Evolutionary conservation across 2,329 filamentous ascomycete species (phyloP), one percentile per base, ranked within the genome.

Genomic region (Teratosphaeria epicoccoides): DNA sequence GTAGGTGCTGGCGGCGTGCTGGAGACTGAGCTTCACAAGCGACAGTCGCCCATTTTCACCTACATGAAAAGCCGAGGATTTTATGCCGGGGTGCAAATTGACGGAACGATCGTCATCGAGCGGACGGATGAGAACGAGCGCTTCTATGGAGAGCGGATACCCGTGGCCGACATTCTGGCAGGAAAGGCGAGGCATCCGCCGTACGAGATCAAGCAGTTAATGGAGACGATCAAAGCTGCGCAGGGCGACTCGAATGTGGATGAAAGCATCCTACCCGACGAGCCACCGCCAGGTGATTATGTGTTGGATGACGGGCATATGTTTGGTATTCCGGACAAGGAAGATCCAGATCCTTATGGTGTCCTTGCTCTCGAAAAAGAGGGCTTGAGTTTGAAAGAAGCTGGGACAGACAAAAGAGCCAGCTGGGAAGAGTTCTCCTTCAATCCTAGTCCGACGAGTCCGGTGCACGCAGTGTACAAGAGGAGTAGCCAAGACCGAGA

Each of bases 271-370:
- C 74, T 95, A 49, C 81, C 83, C 12, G 74, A 82, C 6, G 77
- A 85, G 52, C 83, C 86, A 11, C 81, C 88, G 0, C 91, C 91
- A 0, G 84, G 84, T 49, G 91, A 97, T 64, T 82, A 76, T 50
- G 78, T 84, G 43, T 61, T 85, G 4, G 51, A 76, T 66, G 46
- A 72, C 59, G 71, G 70, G 6, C 70, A 76, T 25, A 71, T 73
- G 1, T 95, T 96, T 70, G 90, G 90, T 2, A 75, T 95, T 14
- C 89, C 88, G 0, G 82, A 84, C 56, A 71, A 74, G 3, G 82
- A 89, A 50, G 91, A 97, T 61, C 89, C 90, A 0, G 91, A 97
- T 66, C 91, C 91, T 0, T 97, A 87, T 64, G 91, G 91, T 23
- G 86, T 96, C 24, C 79, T 90, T 57, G 90, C 91, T 6, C 72